These are phyloP conservation scores for Aureobasidium mangrovei DNA, from an alignment of 2,329 filamentous ascomycete genomes.

Conservation along the genomic window DNA sequence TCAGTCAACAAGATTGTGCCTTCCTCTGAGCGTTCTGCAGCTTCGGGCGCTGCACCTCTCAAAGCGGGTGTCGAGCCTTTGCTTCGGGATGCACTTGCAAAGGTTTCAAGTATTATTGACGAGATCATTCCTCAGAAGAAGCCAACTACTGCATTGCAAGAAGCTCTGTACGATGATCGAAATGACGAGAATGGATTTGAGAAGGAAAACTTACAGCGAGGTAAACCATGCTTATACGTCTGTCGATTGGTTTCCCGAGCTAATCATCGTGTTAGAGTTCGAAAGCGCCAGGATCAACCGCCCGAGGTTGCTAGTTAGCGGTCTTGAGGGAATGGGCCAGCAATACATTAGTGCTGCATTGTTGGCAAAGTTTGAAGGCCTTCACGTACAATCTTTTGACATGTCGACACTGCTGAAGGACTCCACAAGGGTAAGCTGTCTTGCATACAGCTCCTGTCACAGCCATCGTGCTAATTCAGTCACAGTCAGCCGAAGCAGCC, in stretches of 20 bases:
- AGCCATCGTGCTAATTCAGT: constrained; percentile 26
- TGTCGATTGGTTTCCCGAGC: background rate
- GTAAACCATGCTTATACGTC: constrained; percentile 15
- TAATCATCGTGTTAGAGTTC: constrained; percentile 41
- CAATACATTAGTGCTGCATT: constrained; percentile 78
- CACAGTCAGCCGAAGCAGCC: constrained; percentile 65
- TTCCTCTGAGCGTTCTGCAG: constrained; percentile 82
- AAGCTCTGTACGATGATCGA: constrained; percentile 85
- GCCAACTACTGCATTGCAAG: constrained; percentile 79
- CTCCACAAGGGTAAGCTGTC: constrained; percentile 51
- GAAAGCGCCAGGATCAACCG: constrained; percentile 82
- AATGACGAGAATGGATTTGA: constrained; percentile 77
- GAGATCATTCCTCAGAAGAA: constrained; percentile 76
- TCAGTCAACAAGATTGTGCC: constrained; percentile 94
- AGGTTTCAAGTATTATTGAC: constrained; percentile 58
- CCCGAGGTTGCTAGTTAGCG: constrained; percentile 74
- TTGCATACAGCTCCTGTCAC: constrained; percentile 25
- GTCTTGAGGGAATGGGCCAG: constrained; percentile 86
- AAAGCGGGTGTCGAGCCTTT: constrained; percentile 74
- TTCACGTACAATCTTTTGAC: constrained; percentile 93
- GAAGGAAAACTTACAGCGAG: constrained; percentile 62
- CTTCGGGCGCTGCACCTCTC: constrained; percentile 73
- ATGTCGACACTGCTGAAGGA: constrained; percentile 80
- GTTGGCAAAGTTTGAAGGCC: constrained; percentile 81
- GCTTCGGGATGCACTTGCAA: constrained; percentile 59